Conservation (phyloP, 148 eudicot species). For the Persicaria maculosa region DNA sequence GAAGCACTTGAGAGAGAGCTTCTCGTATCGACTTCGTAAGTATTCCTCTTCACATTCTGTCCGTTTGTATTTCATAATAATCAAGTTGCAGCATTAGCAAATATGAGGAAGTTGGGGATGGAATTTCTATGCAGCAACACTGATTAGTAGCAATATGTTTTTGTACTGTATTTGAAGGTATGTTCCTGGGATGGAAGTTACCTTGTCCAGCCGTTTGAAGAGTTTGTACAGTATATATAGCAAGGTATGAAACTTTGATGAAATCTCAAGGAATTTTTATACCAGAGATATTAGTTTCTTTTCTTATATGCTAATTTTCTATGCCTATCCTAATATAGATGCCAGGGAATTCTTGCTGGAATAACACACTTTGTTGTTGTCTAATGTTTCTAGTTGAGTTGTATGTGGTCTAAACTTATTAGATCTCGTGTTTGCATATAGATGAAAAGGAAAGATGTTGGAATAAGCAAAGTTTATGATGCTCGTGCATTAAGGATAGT, state of each 20-base stretch:
- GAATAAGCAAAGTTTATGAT: slow-evolving; percentile 74
- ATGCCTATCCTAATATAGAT: no score
- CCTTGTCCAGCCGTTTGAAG: slow-evolving; percentile 77
- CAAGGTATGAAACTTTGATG: slow-evolving; percentile 37
- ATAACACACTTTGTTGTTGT: no score
- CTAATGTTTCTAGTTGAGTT: no score
- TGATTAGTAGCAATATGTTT: not conserved
- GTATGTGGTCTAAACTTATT: no score
- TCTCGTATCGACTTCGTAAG: slow-evolving; percentile 86
- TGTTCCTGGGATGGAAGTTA: slow-evolving; percentile 96
- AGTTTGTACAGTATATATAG: slow-evolving; percentile 88
- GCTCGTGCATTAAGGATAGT: slow-evolving; percentile 88
- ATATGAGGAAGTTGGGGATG: no score
- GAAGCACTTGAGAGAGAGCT: slow-evolving; percentile 86
- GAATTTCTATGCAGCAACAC: no score
- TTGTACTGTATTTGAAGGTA: slow-evolving; percentile 48
- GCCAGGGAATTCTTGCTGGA: no score
- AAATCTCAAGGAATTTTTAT: not conserved
- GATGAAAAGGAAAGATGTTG: slow-evolving; percentile 90
- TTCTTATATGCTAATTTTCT: no score
- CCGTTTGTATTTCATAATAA: not conserved
- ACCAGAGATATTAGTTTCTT: not conserved
- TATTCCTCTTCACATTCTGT: slow-evolving; percentile 18
- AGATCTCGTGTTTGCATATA: slow-evolving; percentile 18
- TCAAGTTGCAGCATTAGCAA: not conserved